Evolutionary conservation across 2,329 filamentous ascomycete species (phyloP).

Genomic region (Ascochyta fabae): DNA sequence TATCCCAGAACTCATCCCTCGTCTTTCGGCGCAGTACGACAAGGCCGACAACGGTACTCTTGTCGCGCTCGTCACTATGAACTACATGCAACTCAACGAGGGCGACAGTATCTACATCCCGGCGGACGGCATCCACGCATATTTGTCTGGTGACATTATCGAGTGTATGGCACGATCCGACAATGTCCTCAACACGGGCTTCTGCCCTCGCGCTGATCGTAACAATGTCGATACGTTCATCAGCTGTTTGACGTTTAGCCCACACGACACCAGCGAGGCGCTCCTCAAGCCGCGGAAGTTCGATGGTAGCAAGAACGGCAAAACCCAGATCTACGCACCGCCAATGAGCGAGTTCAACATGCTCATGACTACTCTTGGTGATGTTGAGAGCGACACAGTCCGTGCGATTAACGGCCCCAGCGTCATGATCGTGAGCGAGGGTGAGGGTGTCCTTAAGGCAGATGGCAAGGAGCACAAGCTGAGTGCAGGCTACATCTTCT

Average conservation of each 20-base stretch:
- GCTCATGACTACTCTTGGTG: slow-evolving; percentile 63
- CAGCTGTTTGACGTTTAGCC: slow-evolving; percentile 67
- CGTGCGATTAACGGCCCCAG: slow-evolving; percentile 65
- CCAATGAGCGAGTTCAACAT: slow-evolving; percentile 77
- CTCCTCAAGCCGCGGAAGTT: slow-evolving; percentile 60
- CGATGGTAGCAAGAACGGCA: slow-evolving; percentile 62
- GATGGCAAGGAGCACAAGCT: slow-evolving; percentile 61
- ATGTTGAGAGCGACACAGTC: slow-evolving; percentile 66
- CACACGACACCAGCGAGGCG: slow-evolving; percentile 64
- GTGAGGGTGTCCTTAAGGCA: slow-evolving; percentile 63
- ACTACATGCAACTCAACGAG: slow-evolving; percentile 69
- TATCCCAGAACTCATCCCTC: slow-evolving; percentile 68
- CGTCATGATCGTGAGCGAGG: slow-evolving; percentile 67
- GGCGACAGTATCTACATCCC: slow-evolving; percentile 75
- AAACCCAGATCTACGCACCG: slow-evolving; percentile 68
- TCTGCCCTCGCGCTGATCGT: slow-evolving; percentile 71
- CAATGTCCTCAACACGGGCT: slow-evolving; percentile 77
- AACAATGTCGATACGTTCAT: slow-evolving; percentile 70
- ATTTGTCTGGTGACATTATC: slow-evolving; percentile 74
- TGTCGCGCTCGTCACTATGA: slow-evolving; percentile 76
- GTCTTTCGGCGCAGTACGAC: slow-evolving; percentile 69
- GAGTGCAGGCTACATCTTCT: slow-evolving; percentile 69
- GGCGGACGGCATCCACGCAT: slow-evolving; percentile 76
- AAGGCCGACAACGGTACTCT: slow-evolving; percentile 69
- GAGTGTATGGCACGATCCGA: slow-evolving; percentile 80